A percentile compares a stretch with the other conserved stretches of the same genome.
Conservation (phyloP, 345 rosid species). For the Camelina laxa region DNA sequence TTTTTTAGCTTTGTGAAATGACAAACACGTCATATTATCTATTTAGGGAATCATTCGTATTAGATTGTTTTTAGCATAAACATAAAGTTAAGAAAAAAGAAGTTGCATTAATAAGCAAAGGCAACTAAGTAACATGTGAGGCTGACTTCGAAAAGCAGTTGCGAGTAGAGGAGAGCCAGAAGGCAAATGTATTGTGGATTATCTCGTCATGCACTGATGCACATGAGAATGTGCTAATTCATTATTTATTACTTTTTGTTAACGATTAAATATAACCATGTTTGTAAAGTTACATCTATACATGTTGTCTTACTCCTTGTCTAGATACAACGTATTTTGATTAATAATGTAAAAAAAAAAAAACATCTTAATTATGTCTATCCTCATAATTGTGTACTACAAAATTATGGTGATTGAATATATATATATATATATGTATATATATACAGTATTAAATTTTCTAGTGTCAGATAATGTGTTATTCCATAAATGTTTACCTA, state of each 20-base stretch:
- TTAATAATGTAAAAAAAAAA: neutral
- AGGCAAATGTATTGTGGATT: constrained; percentile 35
- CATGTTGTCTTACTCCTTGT: constrained; percentile 14
- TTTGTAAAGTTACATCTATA: constrained; percentile 33
- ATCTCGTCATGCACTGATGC: constrained; percentile 29
- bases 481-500: too few species aligned
- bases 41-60: constrained; percentile 32
- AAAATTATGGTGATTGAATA: neutral
- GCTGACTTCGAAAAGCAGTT: constrained; percentile 28
- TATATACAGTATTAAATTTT: too few species aligned
- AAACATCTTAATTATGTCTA: neutral
- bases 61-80: neutral
- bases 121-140: constrained; percentile 32
- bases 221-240: constrained; percentile 16
- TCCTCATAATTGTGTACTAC: neutral
- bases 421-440: too few species aligned
- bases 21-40: constrained; percentile 36
- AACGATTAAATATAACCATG: constrained; percentile 24
- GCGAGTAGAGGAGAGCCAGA: constrained; percentile 18
- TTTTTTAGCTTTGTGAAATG: constrained; percentile 27
- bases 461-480: neutral
- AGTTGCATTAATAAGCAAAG: constrained; percentile 26
- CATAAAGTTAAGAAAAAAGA: constrained; percentile 10
- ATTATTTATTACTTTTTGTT: constrained; percentile 19
- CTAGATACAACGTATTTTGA: constrained; percentile 25